Conservation (phyloP, 1,284 basidiomycete species). For the Naganishia cerealis region DNA sequence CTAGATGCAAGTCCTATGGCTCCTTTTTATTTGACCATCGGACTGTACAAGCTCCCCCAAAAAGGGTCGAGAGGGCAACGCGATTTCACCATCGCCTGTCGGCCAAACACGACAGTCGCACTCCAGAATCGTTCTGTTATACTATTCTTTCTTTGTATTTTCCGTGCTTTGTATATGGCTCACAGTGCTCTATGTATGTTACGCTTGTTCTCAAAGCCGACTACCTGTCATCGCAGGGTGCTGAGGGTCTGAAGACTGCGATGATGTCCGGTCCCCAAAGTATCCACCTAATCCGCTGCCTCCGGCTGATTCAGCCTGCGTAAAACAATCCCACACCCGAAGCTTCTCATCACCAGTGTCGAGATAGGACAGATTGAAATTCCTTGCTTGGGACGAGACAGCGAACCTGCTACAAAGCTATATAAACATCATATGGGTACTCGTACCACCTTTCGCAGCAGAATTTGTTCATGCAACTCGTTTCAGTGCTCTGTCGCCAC, state of each 20-base stretch:
- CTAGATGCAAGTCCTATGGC: not conserved
- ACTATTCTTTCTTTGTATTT: not conserved
- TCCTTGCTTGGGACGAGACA: not conserved
- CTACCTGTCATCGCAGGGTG: no score
- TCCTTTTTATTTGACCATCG: not conserved
- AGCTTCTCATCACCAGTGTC: not conserved
- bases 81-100: not conserved
- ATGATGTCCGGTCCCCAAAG: no score
- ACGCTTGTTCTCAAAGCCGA: not conserved
- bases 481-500: not conserved
- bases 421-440: not conserved
- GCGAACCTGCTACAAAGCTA: not conserved
- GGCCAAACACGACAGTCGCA: not conserved
- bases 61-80: not conserved
- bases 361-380: not conserved
- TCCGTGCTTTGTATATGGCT: not conserved
- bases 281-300: not conserved
- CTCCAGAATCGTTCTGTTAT: not conserved
- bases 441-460: not conserved
- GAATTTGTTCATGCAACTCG: not conserved
- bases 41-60: not conserved
- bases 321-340: not conserved
- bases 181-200: not conserved
- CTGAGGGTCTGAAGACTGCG: no score
- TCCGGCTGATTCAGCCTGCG: not conserved